Base-by-base conservation (phyloP, 2,329 filamentous ascomycete genomes). In the Aspergillus uvarum region DNA sequence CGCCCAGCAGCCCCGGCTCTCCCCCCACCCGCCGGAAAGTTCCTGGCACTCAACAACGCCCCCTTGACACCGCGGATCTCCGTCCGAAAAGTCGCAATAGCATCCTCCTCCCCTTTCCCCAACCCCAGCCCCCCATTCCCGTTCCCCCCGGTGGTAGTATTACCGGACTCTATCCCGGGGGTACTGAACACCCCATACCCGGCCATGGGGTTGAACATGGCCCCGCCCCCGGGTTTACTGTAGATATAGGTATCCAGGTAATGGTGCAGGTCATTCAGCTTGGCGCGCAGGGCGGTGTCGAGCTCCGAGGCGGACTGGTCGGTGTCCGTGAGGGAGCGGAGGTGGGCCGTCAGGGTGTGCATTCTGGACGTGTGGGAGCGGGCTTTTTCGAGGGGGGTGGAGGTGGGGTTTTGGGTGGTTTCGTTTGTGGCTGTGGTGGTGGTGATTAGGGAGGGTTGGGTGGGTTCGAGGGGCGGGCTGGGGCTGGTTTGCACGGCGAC, bases 11-110 rank as follows among this genome's bases (percentile, higher is more conserved):
- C 32, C 6, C 26, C 26, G 6, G 24, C 68, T 63, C 26, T 68
- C 63, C 19, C 68, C 7, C 68, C 70, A 8, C 73, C 70, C 12
- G 74, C 61, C 38, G 82, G 84, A 64, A 89, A 89, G 62, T 87
- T 85, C 63, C 84, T 83, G 8, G 85, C 83, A 69, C 84, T 87
- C 62, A 89, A 70, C 58, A 89, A 76, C 2, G 86, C 84, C 12
- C 86, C 86, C 72, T 89, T 89, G 21, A 88, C 82, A 35, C 83
- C 81, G 58, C 85, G 75, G 55, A 89, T 87, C 65, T 88, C 85
- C 47, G 79, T 79, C 71, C 83, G 85, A 63, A 88, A 75, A 38
- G 79, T 77, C 14, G 84, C 79, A 58, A 87, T 81, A n/a, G 83
- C 83, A 67, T 87, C 85, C 26, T 83, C 80, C 65, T 83, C 81